Evolutionary conservation across 306 rosid genomes (phyloP), one percentile per base, ranked within the genome.

Genomic region (Coriaria nepalensis): DNA sequence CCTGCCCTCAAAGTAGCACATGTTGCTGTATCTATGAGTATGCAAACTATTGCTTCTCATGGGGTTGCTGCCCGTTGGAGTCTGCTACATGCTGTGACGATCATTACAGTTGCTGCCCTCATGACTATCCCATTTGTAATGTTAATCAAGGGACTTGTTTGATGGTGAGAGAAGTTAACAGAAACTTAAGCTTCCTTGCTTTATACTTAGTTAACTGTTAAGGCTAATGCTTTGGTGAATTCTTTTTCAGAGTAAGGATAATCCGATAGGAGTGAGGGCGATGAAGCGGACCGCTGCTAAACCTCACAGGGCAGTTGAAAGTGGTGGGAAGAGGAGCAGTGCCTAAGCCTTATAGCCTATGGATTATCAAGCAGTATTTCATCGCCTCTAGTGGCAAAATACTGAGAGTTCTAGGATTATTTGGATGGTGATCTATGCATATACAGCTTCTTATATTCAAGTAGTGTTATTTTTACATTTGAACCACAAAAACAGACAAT

Each of bases 11-110:
- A 34, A 46, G 69, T 42, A 50, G 64, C 20, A 92, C 98, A n/a
- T 85, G 98, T 62, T 92, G 98, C 83, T 92, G 98, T 29, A 7
- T 78, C 11, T 92, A 33, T 2, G 55, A 73, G 51, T 73, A 11
- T 45, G 75, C 69, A 48, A 68, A 33, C 2, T 41, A 49, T 13
- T 92, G 98, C 76, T 68, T 71, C 41, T 60, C 65, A 14, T 92
- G 96, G 96, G 96, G 96, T 47, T 92, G 98, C 59, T 92, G 98
- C 59, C 94, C 98, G 13, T 94, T 92, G 2, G 96, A 82, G 57
- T 64, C 43, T 13, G 98, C 98, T 63, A 79, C 94, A 45, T 92
- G 98, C 79, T 92, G 98, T 33, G 96, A 85, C 0, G 98, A 92
- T 57, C 68, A 61, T 61, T 73, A 75, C 69, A 79, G 96, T 55